Conservation (phyloP, 2,329 filamentous ascomycete species). For the Alternaria brassicae region DNA sequence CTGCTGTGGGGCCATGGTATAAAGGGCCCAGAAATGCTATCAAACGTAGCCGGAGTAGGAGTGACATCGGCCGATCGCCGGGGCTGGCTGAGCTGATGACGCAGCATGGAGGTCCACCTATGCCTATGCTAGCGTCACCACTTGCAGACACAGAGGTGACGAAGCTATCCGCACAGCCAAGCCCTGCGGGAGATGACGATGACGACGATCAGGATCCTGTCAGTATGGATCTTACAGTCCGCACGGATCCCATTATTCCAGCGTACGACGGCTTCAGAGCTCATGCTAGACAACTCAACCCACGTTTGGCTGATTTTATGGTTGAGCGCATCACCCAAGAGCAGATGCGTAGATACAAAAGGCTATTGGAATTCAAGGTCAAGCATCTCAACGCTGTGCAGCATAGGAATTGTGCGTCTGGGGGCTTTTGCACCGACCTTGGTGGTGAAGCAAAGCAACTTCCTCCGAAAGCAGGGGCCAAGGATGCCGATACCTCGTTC, state of each 20-base stretch:
- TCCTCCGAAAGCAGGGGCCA: constrained; percentile 65
- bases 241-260: constrained; percentile 73
- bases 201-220: constrained; percentile 62
- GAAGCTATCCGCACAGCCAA: constrained; percentile 41
- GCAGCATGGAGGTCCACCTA: constrained; percentile 64
- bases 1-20: constrained; percentile 46
- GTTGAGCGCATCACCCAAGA: constrained; percentile 84
- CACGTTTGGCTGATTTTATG: constrained; percentile 70
- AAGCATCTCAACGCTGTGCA: constrained; percentile 71
- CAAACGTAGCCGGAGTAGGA: constrained; percentile 63
- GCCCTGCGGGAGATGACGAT: constrained; percentile 49
- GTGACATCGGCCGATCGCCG: constrained; percentile 58
- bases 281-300: constrained; percentile 77
- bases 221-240: constrained; percentile 66
- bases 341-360: constrained; percentile 80
- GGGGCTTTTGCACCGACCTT: constrained; percentile 67
- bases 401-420: constrained; percentile 65
- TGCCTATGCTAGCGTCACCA: constrained; percentile 62
- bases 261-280: constrained; percentile 77
- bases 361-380: constrained; percentile 71
- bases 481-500: constrained; percentile 64
- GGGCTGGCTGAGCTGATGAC: constrained; percentile 64
- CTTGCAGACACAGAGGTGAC: constrained; percentile 47
- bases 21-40: constrained; percentile 53
- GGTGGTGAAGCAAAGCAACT: constrained; percentile 71